phyloP scores from a whole-genome alignment of 2,329 filamentous ascomycete genomes.

The Graphilbum ipis-grandicollis region DNA sequence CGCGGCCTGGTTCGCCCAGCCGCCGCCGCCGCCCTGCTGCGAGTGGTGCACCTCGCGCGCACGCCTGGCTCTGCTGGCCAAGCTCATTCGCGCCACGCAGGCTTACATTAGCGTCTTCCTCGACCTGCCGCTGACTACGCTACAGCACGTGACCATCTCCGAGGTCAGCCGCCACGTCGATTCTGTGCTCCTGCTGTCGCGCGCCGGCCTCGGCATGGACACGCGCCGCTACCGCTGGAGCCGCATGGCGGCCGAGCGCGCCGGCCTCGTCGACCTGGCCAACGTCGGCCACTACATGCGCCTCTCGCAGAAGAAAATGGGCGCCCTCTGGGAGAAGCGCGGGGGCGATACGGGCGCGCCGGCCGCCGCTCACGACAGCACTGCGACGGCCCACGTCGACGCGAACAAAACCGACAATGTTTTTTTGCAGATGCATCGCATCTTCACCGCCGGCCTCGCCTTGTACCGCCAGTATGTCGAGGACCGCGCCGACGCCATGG shows the following conservation, averaged over 20 bases:
- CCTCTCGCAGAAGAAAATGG: constrained; percentile 6
- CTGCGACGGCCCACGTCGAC: too few species aligned
- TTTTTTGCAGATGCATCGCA: constrained; percentile 8
- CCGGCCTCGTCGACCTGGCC: constrained; percentile 3
- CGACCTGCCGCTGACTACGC: constrained; percentile 2
- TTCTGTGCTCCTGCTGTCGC: constrained; percentile 7
- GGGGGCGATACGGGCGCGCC: not conserved
- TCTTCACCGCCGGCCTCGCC: constrained; percentile 4
- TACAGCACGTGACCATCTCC: constrained; percentile 6
- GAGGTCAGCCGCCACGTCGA: constrained; percentile 9
- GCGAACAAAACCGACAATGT: too few species aligned
- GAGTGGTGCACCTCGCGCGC: constrained; percentile 9
- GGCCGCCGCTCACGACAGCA: constrained; percentile 1
- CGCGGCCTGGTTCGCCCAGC: too few species aligned
- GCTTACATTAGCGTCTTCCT: constrained; percentile 8
- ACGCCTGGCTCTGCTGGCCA: constrained; percentile 7
- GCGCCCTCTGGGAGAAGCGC: not conserved
- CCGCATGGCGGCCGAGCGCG: not conserved
- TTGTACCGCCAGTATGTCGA: constrained; percentile 7
- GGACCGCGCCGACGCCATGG: not conserved
- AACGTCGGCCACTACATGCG: constrained; percentile 6
- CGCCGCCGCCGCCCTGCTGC: constrained; percentile 6
- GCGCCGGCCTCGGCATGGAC: constrained; percentile 4
- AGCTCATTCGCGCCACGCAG: constrained; percentile 8
- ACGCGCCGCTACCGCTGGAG: constrained; percentile 4